Evolutionary conservation across 441 rosid genomes (phyloP), one percentile per base, ranked within the genome.

Genomic region (Erodium chrysanthum): DNA sequence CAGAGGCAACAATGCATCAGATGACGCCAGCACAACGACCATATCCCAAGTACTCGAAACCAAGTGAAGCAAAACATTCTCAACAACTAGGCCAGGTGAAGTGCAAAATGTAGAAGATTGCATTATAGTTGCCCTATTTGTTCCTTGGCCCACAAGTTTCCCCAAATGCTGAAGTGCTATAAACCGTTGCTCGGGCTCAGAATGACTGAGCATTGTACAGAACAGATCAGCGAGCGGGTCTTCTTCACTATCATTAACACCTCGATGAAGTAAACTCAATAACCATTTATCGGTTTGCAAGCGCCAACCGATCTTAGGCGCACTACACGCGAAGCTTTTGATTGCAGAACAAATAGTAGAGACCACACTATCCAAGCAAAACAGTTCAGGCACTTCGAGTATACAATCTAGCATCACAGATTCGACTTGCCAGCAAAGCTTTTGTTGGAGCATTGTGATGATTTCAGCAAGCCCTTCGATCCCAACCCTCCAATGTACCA

Each of bases 171-270:
- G 85, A 70, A 90, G 87, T 22, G 79, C 91, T 69, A 86, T 78
- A 65, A 81, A 73, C 11, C 92, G 87, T 73, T 90, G 96, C 77
- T 90, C 96, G 0, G 96, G 96, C 82, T 90, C 96, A 71, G 83
- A 68, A 84, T 86, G 89, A 73, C 84, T 79, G 66, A 90, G 82
- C 81, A 90, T 72, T 14, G 76, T 31, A 68, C 78, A 73, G 66
- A 85, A 85, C 58, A 90, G 74, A 82, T 90, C 83, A 73, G 79
- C 77, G 37, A 90, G 73, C 65, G 82, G 75, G 78, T 74, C 75
- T 73, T 81, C 82, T 73, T 81, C 82, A 70, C 74, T 80, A 73
- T 83, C 91, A 71, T 71, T 69, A 72, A 74, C 67, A 69, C 84
- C 86, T 77, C 89, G 82, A 15, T 67, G 68, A 68, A 81, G 76